Evolutionary conservation across 495 filamentous ascomycete genomes (phyloP), one percentile per base, ranked within the genome.

Genomic region (Tetracladium marchalianum): DNA sequence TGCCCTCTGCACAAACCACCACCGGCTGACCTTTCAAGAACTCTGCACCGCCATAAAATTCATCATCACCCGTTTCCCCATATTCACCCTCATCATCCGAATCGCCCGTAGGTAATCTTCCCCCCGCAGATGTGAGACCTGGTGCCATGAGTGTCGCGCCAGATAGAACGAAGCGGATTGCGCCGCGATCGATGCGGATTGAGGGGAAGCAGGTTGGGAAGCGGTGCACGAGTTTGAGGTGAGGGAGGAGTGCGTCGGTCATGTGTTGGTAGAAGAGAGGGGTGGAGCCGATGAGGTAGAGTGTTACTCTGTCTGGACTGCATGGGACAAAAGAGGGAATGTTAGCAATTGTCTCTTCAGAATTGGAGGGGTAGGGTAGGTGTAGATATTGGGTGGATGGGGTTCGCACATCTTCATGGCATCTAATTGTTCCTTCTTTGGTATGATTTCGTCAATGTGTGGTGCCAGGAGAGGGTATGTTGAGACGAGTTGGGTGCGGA

Each of bases 81-180:
- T 56, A 54, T 15, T n/a, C 35, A 6, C 50, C 44, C 35, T 32
- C 38, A 37, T 55, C 57, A 32, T 63, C 67, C 41, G 66, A 39
- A 45, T 77, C 70, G 24, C 67, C 59, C 41, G 67, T 71, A 22
- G 88, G 92, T 53, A 98, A 62, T 27, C 79, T 56, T 0, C 92
- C 92, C 1, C 93, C 92, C 0, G 80, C 60, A 8, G 77, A 83
- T 7, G 92, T 98, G 49, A 97, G 60, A 0, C 92, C 92, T 0
- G 92, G 92, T 11, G 85, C 89, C 92, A 98, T 98, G 36, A 98
- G 79, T 44, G 90, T 83, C 0, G 92, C 92, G 17, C 92, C 92
- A 2, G 78, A 81, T 0, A 98, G 75, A 24, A 98, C 90, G 66
- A 98, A 98, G 47, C 93, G 87, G 63, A 97, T 96, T 0, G 93